A percentile compares a stretch with the other conserved stretches of the same genome.
Conservation (phyloP, 164 flowering plant species). For the Berberis vulgaris region DNA sequence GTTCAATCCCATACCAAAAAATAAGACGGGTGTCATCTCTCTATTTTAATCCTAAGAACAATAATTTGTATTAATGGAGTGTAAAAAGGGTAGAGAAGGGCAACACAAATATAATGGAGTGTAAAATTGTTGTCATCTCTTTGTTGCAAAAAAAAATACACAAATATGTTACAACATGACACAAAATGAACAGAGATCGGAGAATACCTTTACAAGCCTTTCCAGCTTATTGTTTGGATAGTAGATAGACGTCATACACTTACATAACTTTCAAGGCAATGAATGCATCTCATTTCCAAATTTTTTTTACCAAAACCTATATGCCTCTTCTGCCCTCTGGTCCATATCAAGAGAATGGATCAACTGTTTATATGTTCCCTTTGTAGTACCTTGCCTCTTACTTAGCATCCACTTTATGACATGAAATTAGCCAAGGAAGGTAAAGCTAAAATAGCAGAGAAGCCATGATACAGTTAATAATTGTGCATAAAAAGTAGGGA, state of each 20-base stretch:
- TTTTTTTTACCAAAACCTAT: constrained; percentile 68
- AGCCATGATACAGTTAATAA: too few species aligned
- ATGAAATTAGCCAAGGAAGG: constrained; percentile 19
- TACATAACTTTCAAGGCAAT: constrained; percentile 81
- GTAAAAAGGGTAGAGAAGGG: too few species aligned
- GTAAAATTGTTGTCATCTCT: too few species aligned
- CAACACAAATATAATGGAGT: too few species aligned
- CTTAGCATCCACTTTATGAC: constrained; percentile 97
- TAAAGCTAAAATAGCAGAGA: background rate
- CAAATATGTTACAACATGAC: background rate
- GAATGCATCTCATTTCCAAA: constrained; percentile 74
- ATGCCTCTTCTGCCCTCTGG: constrained; percentile 84
- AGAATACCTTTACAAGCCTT: constrained; percentile 54
- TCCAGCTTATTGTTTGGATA: constrained; percentile 73
- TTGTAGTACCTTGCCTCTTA: constrained; percentile 88
- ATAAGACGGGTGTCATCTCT: too few species aligned
- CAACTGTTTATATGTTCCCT: constrained; percentile 69
- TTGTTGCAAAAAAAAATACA: too few species aligned
- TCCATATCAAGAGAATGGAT: constrained; percentile 90
- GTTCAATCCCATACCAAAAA: too few species aligned
- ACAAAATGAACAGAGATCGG: background rate
- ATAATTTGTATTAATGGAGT: too few species aligned
- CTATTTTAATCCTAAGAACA: too few species aligned
- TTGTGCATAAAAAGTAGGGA: background rate
- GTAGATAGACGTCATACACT: constrained; percentile 71